Evolutionary conservation across 116 monocot genomes (phyloP), one percentile per base, ranked within the genome.

Genomic region (Phalaenopsis hybrid): DNA sequence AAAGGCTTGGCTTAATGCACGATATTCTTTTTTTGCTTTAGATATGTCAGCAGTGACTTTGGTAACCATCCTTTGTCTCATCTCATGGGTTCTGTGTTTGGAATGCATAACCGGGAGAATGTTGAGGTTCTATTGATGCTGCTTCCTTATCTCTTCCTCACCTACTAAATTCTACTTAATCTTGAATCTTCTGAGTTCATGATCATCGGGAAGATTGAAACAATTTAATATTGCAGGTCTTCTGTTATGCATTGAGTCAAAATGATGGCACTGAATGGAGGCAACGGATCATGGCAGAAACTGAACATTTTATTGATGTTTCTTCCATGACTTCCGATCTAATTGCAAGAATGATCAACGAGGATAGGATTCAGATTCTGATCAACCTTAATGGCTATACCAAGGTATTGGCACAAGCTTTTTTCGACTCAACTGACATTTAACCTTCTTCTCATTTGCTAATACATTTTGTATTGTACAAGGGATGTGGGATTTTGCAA

Each of bases 31-130:
- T 81, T 51, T 81, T 44, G 25, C 82, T 84, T 80, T 85, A 82
- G 98, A 23, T 99, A 99, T 87, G 92, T 95, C n/a, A 99, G 98
- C 77, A 99, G 98, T 79, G 98, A 99, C 81, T 99, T 99, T 85
- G 98, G 95, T 44, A 99, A 99, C 83, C 98, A 99, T 46, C 98
- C 98, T 57, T 81, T 99, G 9, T 99, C 95, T 0, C 98, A 99
- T 86, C 88, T 95, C 41, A 99, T 99, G 98, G 98, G 98, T 20
- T 99, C 98, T 37, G 93, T 95, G 9, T 99, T 99, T 89, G 98
- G 98, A 33, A 90, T 99, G 90, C 98, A 99, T 82, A 88, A 99
- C 63, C 58, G 85, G 41, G 87, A 92, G 58, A 90, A 92, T 83
- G 79, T 99, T 78, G 98, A 99, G 98, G 98, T 99, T 78, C 11